phyloP scores from a whole-genome alignment of 306 rosid genomes.

The Delonix regia region DNA sequence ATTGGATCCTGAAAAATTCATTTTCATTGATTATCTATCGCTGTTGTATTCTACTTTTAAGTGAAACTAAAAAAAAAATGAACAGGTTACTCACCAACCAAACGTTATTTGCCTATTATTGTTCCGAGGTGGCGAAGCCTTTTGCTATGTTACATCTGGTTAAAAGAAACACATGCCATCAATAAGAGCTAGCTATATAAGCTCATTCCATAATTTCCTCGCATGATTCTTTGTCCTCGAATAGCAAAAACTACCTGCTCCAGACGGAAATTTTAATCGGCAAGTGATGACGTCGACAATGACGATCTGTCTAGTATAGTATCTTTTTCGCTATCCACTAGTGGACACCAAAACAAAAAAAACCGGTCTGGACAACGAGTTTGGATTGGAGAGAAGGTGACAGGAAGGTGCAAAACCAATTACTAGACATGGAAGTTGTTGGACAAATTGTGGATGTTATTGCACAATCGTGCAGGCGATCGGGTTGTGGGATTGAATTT shows the following conservation, averaged over 20 bases:
- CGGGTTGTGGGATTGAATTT: no score
- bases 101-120: background rate
- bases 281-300: slow-evolving; percentile 47
- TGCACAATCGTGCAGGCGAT: background rate
- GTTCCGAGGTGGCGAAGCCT: background rate
- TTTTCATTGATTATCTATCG: background rate
- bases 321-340: background rate
- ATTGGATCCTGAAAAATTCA: background rate
- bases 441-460: background rate
- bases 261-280: background rate
- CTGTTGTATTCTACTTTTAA: background rate
- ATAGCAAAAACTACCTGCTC: slow-evolving; percentile 3
- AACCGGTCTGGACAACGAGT: background rate
- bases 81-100: background rate
- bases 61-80: background rate
- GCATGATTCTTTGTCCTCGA: background rate
- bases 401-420: slow-evolving; percentile 23
- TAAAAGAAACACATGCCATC: background rate
- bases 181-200: background rate
- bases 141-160: background rate
- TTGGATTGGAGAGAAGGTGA: background rate
- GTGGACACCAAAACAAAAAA: background rate
- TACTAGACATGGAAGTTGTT: background rate
- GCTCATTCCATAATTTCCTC: background rate
- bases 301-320: slow-evolving; percentile 46